Evolutionary conservation across 1,284 basidiomycete genomes (phyloP).

Genomic region (Ceratobasidium sp.): DNA sequence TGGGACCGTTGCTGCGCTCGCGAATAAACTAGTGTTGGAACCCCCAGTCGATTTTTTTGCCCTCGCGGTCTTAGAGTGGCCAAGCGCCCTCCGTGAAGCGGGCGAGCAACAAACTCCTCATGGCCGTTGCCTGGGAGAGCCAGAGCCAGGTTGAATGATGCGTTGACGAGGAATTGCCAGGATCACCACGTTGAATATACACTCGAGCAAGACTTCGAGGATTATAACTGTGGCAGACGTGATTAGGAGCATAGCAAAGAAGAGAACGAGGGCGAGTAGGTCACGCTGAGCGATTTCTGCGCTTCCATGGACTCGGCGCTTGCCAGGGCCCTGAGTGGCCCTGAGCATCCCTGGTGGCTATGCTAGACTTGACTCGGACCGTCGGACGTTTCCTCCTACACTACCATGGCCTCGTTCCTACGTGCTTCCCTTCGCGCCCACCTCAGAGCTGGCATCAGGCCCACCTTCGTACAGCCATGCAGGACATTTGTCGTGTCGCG

Average conservation of each 20-base stretch:
- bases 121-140: neutral
- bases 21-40: neutral
- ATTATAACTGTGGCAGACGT: constrained; percentile 27
- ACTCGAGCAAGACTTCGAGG: constrained; percentile 21
- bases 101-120: neutral
- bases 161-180: neutral
- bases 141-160: neutral
- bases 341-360: constrained; percentile 28
- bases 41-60: neutral
- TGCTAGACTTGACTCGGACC: constrained; percentile 23
- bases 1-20: neutral
- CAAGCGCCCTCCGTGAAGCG: neutral
- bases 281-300: constrained; percentile 22
- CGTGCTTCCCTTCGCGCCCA: constrained; percentile 28
- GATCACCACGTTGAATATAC: neutral
- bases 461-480: neutral
- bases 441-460: neutral
- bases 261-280: neutral
- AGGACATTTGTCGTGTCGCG: neutral
- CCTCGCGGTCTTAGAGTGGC: neutral
- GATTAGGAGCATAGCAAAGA: constrained; percentile 27
- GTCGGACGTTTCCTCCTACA: constrained; percentile 9
- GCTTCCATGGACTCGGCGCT: constrained; percentile 20
- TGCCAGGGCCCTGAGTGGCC: no score
- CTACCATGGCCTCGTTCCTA: constrained; percentile 26